Conservation (phyloP, 78 protist genomes). For the slime mould (Dictyostelium discoideum) region DNA sequence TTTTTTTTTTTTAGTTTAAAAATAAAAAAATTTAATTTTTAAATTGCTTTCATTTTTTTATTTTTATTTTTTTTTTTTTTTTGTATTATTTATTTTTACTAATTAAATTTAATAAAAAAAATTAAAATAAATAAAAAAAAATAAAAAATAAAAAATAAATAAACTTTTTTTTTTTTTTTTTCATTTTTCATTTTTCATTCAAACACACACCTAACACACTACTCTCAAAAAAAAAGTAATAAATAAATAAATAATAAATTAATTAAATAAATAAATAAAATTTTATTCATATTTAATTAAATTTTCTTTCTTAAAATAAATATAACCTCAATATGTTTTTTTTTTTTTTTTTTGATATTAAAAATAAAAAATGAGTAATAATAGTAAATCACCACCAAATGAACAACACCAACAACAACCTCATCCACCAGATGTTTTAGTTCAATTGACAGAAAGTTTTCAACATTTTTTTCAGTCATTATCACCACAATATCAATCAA, state of each 20-base stretch:
- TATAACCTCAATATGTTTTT: background rate
- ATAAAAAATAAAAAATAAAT: no score
- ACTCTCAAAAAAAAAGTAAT: background rate
- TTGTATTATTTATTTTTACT: no score
- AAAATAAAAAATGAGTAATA: background rate
- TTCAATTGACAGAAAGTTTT: slow-evolving; percentile 1
- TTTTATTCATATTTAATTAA: background rate
- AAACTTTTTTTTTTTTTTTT: no score
- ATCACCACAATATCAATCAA: slow-evolving; percentile 2
- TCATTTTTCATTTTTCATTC: background rate
- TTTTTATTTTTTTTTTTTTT: no score
- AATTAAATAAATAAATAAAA: background rate
- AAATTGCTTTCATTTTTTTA: no score
- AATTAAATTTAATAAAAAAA: no score
- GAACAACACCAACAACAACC: background rate
- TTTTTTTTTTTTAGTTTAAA: no score
- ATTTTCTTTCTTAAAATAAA: background rate
- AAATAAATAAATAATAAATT: no score
- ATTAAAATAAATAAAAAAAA: no score
- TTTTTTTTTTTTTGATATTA: background rate
- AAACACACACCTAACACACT: background rate
- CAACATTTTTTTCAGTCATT: slow-evolving; percentile 4
- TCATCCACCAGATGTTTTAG: background rate
- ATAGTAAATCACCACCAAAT: slow-evolving; percentile 6
- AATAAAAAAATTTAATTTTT: no score